phyloP scores from a whole-genome alignment of 2,329 filamentous ascomycete species.

The Pestalotiopsis fici region DNA sequence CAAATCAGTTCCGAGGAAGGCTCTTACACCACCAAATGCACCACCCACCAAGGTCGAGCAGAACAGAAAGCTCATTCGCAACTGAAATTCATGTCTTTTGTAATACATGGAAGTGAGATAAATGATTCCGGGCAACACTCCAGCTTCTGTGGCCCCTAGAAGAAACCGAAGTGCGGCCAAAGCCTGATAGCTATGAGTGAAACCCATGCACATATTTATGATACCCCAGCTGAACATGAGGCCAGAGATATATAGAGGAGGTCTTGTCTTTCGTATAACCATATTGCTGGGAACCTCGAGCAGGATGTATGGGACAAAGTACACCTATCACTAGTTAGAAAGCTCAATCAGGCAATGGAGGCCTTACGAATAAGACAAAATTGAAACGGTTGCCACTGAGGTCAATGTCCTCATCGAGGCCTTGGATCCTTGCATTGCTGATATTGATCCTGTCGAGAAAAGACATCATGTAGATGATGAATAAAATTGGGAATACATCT shows the following conservation, averaged over 20 bases:
- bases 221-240: conserved; percentile 47
- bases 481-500: conserved; percentile 39
- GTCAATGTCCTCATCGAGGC: conserved; percentile 41
- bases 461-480: conserved; percentile 41
- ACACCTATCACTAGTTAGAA: conserved; percentile 20
- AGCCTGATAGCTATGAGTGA: conserved; percentile 38
- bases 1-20: background rate
- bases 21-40: conserved; percentile 40
- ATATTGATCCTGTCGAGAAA: conserved; percentile 48
- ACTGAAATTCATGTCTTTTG: conserved; percentile 48
- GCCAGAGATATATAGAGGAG: conserved; percentile 36
- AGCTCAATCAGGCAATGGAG: background rate
- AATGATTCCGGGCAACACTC: conserved; percentile 45
- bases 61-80: conserved; percentile 45
- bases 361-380: conserved; percentile 37
- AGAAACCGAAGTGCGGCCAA: conserved; percentile 44
- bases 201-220: conserved; percentile 46
- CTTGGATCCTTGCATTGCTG: conserved; percentile 47
- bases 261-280: conserved; percentile 41
- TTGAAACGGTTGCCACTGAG: conserved; percentile 44
- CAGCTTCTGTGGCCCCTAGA: conserved; percentile 46
- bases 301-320: conserved; percentile 43
- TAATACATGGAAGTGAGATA: conserved; percentile 52
- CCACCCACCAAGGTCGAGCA: conserved; percentile 41
- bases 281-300: conserved; percentile 48